Evolutionary conservation across 371 early-diverging fungal species (phyloP), one percentile per base, ranked within the genome.

Genomic region (Batkoa obscura): DNA sequence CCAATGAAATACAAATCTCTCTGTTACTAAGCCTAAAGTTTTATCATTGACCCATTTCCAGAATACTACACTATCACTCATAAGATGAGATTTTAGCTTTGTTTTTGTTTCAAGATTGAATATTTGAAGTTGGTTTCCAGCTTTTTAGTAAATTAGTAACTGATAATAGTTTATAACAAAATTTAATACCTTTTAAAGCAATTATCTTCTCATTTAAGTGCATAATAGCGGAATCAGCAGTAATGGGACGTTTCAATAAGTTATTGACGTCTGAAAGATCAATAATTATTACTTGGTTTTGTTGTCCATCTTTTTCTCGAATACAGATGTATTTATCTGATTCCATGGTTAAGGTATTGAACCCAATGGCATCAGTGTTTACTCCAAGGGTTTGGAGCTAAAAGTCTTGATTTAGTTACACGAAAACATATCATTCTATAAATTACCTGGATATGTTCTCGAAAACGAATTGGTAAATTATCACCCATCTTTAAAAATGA

Each of bases 171-270:
- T 8, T 45, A n/a, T 3, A 45, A n/a, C 9, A 15, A 30, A 31
- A 58, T n/a, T 32, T 38, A 32, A 13, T 69, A 91, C 90, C 82
- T 79, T 92, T 95, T 55, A 97, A 76, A 3, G 98, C 98, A 66
- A 97, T 90, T 49, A 95, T 78, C 68, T 88, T 88, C 57, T 74
- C 74, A 30, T 75, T 79, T 1, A 95, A 96, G 66, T 96, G 86
- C 94, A 96, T 97, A 60, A 97, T 95, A 45, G 91, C 95, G 6
- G 94, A 93, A 64, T 97, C 96, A 9, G 98, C 98, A 37, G 94
- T 82, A 61, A 95, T 96, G 55, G 92, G 92, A 50, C 94, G 74
- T 53, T 91, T 83, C 61, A 84, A 74, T 46, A 90, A 67, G 59
- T 88, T 86, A 47, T 75, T 73, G 39, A 84, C 78, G 61, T 90